These are phyloP conservation scores for Penstemon newberryi DNA, from an alignment of 257 asterid species.

Conservation along the genomic window DNA sequence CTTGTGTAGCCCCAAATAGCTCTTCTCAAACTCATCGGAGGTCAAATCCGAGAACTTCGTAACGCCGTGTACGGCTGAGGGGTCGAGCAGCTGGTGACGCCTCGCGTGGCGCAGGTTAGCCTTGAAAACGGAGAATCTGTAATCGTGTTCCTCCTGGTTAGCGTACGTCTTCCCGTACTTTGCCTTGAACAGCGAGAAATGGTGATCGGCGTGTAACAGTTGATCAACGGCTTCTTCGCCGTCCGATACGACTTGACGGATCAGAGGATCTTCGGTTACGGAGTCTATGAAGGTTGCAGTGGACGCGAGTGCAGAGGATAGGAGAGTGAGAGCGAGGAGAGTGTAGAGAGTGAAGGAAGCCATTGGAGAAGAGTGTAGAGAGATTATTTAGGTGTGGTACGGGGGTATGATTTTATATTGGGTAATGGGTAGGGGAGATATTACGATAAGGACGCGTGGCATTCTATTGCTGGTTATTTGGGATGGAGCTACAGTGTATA, in stretches of 20 bases:
- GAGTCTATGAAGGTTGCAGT: conserved; percentile 22
- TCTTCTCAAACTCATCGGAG: conserved; percentile 69
- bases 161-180: conserved; percentile 59
- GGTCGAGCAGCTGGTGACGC: conserved; percentile 77
- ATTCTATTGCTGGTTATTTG: background rate
- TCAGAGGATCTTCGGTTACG: conserved; percentile 52
- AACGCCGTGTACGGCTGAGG: conserved; percentile 85
- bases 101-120: conserved; percentile 74
- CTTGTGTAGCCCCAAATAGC: conserved; percentile 56
- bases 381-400: conserved; percentile 21
- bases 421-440: conserved; percentile 27
- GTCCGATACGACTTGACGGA: conserved; percentile 76
- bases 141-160: conserved; percentile 74
- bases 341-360: conserved; percentile 35
- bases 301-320: conserved; percentile 33
- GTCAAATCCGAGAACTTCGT: conserved; percentile 81
- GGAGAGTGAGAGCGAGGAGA: conserved; percentile 36
- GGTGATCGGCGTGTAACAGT: conserved; percentile 69
- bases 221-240: conserved; percentile 50
- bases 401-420: conserved; percentile 28
- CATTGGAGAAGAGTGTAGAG: conserved; percentile 38
- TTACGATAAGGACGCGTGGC: conserved; percentile 47
- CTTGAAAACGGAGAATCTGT: conserved; percentile 69
- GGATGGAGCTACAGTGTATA: background rate
- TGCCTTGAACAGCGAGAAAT: conserved; percentile 63